Base-by-base conservation (phyloP, 2,329 filamentous ascomycete genomes). In the Colletotrichum sp. region DNA sequence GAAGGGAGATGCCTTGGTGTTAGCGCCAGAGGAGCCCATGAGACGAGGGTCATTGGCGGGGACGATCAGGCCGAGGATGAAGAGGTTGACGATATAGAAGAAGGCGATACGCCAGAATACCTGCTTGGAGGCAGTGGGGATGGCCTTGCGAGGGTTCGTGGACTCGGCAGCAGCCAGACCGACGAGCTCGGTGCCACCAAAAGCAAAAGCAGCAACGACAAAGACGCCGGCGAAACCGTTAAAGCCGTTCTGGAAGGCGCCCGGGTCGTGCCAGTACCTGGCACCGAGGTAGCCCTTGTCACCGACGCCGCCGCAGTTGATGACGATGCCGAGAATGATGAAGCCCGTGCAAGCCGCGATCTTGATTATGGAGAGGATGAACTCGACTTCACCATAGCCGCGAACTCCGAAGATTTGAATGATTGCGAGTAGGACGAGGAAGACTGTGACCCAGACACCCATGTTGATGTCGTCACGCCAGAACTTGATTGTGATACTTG, bases 401-500 rank as follows among this genome's bases (percentile, higher is more conserved):
- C 85, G 82, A 13, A 91, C 87, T 76, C 90, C 90, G 15, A 83
- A 38, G n/a, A 82, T 76, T 8, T 92, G 82, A 27, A 87, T 78
- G 27, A 88, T 84, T 31, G 91, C 81, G 80, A 92, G 90, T 18
- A 69, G n/a, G 29, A 73, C 21, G 57, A 74, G 69, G 21, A 74
- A 74, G 15, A 90, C 83, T 9, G 88, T 84, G 58, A 92, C 87
- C 88, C 89, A 91, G 61, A 90, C 84, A 11, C 85, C 88, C 51
- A 87, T 82, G 77, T 86, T 88, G 68, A 91, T 80, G 70, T 86
- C 85, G 0, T 82, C 79, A 54, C 84, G 83, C 89, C 90, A 91
- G 80, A 84, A 95, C 80, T 95, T 91, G 75, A 95, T 93, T 67
- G 95, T 93, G 59, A 95, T 85, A 6, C 93, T 93, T 2, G 93